Percentiles rank a stretch among this genome's conserved stretches.
These are phyloP conservation scores for Podaxis carcinomalis DNA, from an alignment of 768 basidiomycete species.

Conservation along the genomic window DNA sequence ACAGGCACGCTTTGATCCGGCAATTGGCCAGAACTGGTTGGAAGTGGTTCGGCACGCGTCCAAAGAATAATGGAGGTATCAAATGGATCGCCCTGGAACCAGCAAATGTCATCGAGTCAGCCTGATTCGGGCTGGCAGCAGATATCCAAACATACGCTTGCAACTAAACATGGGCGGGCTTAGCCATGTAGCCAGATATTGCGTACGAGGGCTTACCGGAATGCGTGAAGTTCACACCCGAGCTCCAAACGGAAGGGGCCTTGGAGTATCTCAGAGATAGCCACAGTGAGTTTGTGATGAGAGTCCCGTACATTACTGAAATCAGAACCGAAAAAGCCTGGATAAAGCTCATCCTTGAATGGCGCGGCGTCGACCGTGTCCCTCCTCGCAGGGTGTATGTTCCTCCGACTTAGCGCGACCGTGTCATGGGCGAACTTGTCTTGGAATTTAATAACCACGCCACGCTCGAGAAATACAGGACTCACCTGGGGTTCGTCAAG, in stretches of 20 bases:
- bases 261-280: background rate
- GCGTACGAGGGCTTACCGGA: slow-evolving; percentile 24
- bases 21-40: slow-evolving; percentile 19
- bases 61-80: slow-evolving; percentile 51
- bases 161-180: slow-evolving; percentile 26
- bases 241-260: slow-evolving; percentile 39
- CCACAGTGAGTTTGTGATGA: background rate
- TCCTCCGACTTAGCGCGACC: slow-evolving; percentile 29
- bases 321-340: slow-evolving; percentile 44
- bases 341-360: slow-evolving; percentile 48
- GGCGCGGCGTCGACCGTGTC: slow-evolving; percentile 29
- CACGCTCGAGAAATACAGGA: background rate
- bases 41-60: slow-evolving; percentile 47
- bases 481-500: slow-evolving; percentile 27
- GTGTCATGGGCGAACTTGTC: slow-evolving; percentile 36
- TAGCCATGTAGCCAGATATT: background rate
- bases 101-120: background rate
- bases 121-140: too few species aligned
- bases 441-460: background rate
- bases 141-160: slow-evolving; percentile 34
- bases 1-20: slow-evolving; percentile 49
- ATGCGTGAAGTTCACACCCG: slow-evolving; percentile 48
- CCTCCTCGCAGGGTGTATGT: slow-evolving; percentile 25
- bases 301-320: slow-evolving; percentile 36
- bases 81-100: slow-evolving; percentile 47